These are phyloP conservation scores for Schizosaccharomyces octosporus DNA, from an alignment of 805 yeast genomes.

Conservation along the genomic window DNA sequence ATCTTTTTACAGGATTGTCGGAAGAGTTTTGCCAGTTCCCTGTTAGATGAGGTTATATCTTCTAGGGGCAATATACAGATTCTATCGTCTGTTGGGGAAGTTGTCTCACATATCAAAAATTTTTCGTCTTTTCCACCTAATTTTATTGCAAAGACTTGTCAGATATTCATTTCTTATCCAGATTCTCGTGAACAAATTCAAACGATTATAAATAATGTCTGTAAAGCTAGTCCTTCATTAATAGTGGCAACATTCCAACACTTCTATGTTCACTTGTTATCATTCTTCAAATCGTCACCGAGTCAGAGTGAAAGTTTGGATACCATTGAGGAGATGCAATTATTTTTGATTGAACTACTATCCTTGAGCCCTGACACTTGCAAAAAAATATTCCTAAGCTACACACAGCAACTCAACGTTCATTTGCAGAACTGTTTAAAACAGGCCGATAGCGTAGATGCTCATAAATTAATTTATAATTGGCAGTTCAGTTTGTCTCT, in stretches of 20 bases:
- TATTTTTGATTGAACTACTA: background rate
- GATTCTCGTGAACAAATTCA: background rate
- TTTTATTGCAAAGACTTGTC: background rate
- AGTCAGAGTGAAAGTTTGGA: background rate
- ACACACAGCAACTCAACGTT: slow-evolving; percentile 74
- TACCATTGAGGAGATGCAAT: background rate
- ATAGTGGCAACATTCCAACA: background rate
- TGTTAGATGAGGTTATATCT: background rate
- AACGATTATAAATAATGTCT: background rate
- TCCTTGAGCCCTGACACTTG: background rate
- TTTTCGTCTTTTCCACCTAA: background rate
- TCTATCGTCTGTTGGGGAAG: background rate
- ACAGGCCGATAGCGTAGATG: slow-evolving; percentile 29
- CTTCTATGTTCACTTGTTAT: background rate
- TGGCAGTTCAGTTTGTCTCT: slow-evolving; percentile 92
- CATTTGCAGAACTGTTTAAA: slow-evolving; percentile 67
- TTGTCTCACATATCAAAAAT: background rate
- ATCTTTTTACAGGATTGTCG: background rate
- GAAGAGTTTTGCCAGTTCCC: background rate
- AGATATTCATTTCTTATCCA: background rate
- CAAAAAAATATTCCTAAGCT: slow-evolving; percentile 43
- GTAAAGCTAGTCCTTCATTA: background rate
- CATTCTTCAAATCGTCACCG: background rate
- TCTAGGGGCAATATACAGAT: background rate
- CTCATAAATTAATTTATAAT: slow-evolving; percentile 69